Evolutionary conservation across 495 filamentous ascomycete genomes (phyloP), one percentile per base, ranked within the genome.

Genomic region (Darksidea phi): DNA sequence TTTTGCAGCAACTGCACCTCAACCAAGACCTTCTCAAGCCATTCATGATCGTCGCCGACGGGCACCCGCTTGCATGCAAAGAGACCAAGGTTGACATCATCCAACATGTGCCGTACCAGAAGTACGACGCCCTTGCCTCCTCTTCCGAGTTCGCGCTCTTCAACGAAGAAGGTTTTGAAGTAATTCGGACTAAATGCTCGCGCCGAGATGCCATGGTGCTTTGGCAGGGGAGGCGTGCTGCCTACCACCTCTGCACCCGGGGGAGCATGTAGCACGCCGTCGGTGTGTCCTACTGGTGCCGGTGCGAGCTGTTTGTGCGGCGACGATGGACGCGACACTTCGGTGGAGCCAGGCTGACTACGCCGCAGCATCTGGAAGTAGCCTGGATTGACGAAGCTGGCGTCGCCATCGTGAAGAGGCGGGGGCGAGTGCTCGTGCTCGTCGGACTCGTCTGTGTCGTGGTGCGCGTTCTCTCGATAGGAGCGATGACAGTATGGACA

Each of bases 61-160:
- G 94, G 95, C 0, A 98, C 91, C 37, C 94, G 84, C 72, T 98
- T 98, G 79, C 94, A 98, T 23, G 94, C 94, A 74, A 96, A 98
- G 55, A 95, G 82, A 0, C 88, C 94, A 6, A 97, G 83, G 13
- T 84, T 80, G 34, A 96, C 91, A 6, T 88, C 84, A 71, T 96
- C 94, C 51, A 98, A 80, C 54, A 96, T 77, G 76, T 98, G 94
- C 46, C 86, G 85, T 11, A 98, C 95, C 11, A 97, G 79, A 55
- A 98, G 70, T 1, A 98, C 94, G 36, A 97, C 91, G 0, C 94
- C 94, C 67, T 96, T 97, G 2, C 94, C 94, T 10, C 94, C 94
- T 69, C 86, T 83, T 13, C 94, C 94, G 5, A 98, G 80, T 67
- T 91, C 86, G 8, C 79, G 80, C 68, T 97, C 89, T 64, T 90